phyloP scores from a whole-genome alignment of 23 red algal species.

The Gracilaria gracilis region DNA sequence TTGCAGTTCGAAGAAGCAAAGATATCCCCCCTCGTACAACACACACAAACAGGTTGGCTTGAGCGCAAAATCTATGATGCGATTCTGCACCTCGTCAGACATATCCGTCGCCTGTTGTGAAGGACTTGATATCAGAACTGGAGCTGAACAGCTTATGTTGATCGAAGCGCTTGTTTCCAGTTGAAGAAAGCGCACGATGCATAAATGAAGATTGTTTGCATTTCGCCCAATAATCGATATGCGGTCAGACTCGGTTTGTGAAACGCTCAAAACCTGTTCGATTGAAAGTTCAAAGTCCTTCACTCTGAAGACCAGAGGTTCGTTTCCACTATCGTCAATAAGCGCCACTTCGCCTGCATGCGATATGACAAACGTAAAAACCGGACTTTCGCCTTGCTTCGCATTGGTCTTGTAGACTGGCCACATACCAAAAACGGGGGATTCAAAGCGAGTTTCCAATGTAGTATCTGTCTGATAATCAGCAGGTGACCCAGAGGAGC shows the following conservation, averaged over 20 bases:
- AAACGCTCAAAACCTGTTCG: background rate
- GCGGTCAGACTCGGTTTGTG: background rate
- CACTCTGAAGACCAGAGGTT: background rate
- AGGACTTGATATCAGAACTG: background rate
- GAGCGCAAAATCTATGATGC: slow-evolving; percentile 4
- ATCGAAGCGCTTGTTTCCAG: background rate
- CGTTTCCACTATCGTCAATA: background rate
- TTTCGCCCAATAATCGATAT: background rate
- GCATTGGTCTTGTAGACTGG: background rate
- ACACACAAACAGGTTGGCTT: background rate
- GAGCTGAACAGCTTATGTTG: background rate
- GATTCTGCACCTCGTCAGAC: background rate
- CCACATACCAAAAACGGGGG: slow-evolving; percentile 1
- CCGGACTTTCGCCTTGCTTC: background rate
- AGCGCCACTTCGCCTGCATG: background rate
- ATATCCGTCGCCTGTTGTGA: background rate
- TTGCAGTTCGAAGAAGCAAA: slow-evolving; percentile 26
- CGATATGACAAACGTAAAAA: background rate
- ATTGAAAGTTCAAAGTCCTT: background rate
- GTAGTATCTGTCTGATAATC: background rate
- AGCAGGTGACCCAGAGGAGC: background rate
- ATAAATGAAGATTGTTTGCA: background rate
- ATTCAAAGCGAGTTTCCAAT: background rate
- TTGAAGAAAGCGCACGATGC: background rate
- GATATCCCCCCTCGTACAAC: background rate